Conservation (phyloP, 1,284 basidiomycete species). For the Termitomyces sp. region DNA sequence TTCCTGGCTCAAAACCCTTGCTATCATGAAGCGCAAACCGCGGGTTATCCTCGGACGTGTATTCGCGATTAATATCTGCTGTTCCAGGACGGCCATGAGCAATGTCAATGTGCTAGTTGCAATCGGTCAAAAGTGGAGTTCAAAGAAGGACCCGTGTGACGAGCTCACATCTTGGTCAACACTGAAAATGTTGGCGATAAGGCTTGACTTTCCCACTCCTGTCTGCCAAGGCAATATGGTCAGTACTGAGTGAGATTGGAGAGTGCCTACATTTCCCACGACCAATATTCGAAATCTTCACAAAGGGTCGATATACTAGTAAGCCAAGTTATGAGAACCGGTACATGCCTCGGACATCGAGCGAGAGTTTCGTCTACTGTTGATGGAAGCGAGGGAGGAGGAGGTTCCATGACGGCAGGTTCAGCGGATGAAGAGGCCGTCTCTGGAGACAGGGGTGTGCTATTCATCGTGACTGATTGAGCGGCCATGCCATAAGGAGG, state of each 20-base stretch:
- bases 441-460: not conserved
- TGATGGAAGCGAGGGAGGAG: not conserved
- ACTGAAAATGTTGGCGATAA: conserved; percentile 8
- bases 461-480: not conserved
- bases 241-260: not conserved
- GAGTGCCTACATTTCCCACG: conserved; percentile 9
- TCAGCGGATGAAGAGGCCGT: not conserved
- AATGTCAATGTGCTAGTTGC: not conserved
- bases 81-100: not conserved
- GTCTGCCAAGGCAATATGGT: not conserved
- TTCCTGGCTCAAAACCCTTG: conserved; percentile 8
- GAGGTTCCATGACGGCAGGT: not conserved
- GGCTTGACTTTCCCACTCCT: conserved; percentile 4
- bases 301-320: not conserved
- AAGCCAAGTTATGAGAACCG: not conserved
- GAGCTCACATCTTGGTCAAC: conserved; percentile 1
- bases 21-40: conserved; percentile 5
- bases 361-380: conserved; percentile 2
- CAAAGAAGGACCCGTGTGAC: not conserved
- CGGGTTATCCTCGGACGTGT: not conserved
- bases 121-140: not conserved
- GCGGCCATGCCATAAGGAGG: not conserved
- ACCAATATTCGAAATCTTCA: conserved; percentile 10
- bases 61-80: conserved; percentile 7
- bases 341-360: not conserved